Evolutionary conservation across 2,329 filamentous ascomycete species (phyloP).

Genomic region (Chrysoporthe austroafricana): DNA sequence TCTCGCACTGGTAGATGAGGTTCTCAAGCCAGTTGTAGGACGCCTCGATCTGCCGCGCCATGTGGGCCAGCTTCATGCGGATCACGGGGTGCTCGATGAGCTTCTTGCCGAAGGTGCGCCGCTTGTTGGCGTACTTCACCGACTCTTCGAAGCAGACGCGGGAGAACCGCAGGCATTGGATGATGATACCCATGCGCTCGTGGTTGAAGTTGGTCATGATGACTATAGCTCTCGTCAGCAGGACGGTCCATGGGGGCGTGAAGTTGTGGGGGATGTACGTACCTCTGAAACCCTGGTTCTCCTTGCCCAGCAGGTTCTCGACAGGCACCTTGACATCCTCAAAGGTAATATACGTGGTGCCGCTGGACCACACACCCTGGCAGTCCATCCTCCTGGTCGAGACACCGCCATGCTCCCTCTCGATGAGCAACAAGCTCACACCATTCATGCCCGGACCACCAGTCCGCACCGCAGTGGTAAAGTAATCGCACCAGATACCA

Average conservation of each 20-base stretch:
- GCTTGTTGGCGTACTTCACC: constrained; percentile 96
- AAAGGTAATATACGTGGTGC: constrained; percentile 96
- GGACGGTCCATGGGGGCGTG: background rate
- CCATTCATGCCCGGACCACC: constrained; percentile 90
- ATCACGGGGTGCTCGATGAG: constrained; percentile 97
- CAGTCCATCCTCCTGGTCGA: constrained; percentile 96
- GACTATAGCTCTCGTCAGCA: constrained; percentile 51
- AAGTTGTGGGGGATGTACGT: constrained; percentile 22
- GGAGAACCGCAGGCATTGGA: constrained; percentile 93
- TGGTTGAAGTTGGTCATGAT: constrained; percentile 99
- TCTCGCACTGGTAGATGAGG: constrained; percentile 87
- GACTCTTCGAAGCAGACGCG: constrained; percentile 97
- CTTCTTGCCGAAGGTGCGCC: constrained; percentile 93
- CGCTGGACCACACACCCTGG: constrained; percentile 93
- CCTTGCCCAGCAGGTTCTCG: constrained; percentile 97
- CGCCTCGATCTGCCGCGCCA: constrained; percentile 97
- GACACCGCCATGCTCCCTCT: constrained; percentile 82
- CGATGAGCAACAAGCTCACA: constrained; percentile 87
- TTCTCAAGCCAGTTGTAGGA: constrained; percentile 98
- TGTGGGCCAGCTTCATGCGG: constrained; percentile 95
- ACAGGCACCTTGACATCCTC: constrained; percentile 99
- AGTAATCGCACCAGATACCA: constrained; percentile 95
- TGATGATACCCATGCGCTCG: constrained; percentile 97
- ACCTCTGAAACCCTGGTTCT: constrained; percentile 96
- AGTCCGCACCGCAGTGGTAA: constrained; percentile 94